Conservation (phyloP, 345 rosid genomes). For the Alliaria petiolata region DNA sequence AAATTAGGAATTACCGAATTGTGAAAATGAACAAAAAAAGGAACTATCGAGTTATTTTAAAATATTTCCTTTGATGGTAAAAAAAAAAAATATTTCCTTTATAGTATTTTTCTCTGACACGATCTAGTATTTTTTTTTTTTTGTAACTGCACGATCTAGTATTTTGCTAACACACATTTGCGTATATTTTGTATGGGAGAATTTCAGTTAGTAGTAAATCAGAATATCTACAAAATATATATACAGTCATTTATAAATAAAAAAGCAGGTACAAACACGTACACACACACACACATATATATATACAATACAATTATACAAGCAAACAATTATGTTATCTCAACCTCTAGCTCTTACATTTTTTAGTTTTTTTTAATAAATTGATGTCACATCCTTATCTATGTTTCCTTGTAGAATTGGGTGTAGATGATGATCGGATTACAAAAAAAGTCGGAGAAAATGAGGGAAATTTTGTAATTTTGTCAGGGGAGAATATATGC, state of each 20-base stretch:
- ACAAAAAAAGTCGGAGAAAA: slow-evolving; percentile 13
- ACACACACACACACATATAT: neutral
- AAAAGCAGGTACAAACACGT: neutral
- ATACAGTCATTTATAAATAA: neutral
- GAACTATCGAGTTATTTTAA: neutral
- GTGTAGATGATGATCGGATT: slow-evolving; percentile 19
- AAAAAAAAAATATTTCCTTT: too few species aligned
- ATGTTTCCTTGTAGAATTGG: slow-evolving; percentile 9
- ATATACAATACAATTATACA: neutral
- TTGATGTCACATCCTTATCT: slow-evolving; percentile 24
- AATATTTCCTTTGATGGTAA: too few species aligned
- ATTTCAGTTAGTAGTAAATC: neutral
- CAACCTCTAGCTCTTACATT: neutral
- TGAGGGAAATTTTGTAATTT: slow-evolving; percentile 17
- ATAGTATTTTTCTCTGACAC: neutral
- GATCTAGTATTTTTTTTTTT: too few species aligned
- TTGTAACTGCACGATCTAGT: too few species aligned
- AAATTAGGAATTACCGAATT: neutral
- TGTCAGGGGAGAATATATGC: slow-evolving; percentile 24
- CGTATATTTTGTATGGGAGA: neutral
- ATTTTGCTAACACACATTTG: too few species aligned
- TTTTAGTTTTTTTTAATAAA: neutral
- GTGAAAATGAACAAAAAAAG: neutral
- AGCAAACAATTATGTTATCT: neutral
- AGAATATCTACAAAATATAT: neutral